Conservation (phyloP, 2,329 filamentous ascomycete genomes). For the Mycocentrospora acerina region DNA sequence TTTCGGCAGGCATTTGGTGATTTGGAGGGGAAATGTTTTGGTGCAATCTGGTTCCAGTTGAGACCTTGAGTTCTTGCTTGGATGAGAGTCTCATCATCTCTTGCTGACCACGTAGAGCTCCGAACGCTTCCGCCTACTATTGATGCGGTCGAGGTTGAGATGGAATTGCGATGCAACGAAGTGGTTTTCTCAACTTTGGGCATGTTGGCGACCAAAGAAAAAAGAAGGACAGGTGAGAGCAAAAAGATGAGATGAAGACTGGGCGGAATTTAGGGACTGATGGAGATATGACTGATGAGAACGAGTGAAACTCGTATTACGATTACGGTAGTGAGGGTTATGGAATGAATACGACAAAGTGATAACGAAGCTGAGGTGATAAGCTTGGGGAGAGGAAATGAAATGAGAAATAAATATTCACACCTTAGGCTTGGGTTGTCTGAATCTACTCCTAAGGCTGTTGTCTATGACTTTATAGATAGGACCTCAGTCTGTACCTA, state of each 20-base stretch:
- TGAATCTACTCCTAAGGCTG: slow-evolving; percentile 22
- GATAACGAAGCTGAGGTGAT: slow-evolving; percentile 37
- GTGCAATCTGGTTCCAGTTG: slow-evolving; percentile 82
- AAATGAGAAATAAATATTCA: slow-evolving; percentile 34
- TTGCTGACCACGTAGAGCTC: slow-evolving; percentile 63
- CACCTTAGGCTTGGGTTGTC: slow-evolving; percentile 28
- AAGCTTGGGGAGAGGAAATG: slow-evolving; percentile 33
- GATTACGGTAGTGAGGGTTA: slow-evolving; percentile 29
- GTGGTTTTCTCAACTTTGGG: slow-evolving; percentile 46
- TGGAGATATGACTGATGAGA: slow-evolving; percentile 21
- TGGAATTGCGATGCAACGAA: slow-evolving; percentile 30
- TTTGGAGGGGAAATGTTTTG: slow-evolving; percentile 74
- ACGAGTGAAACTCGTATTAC: slow-evolving; percentile 33
- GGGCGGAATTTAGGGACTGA: slow-evolving; percentile 16
- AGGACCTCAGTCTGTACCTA: slow-evolving; percentile 28
- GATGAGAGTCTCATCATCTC: slow-evolving; percentile 74
- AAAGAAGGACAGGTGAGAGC: slow-evolving; percentile 15
- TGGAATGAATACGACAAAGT: slow-evolving; percentile 34
- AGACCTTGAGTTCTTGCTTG: slow-evolving; percentile 71
- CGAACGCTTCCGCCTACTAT: slow-evolving; percentile 36
- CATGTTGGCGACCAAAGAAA: slow-evolving; percentile 43
- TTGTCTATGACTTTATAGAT: slow-evolving; percentile 35
- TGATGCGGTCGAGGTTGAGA: slow-evolving; percentile 29
- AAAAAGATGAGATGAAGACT: slow-evolving; percentile 12
- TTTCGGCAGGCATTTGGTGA: slow-evolving; percentile 83